Evolutionary conservation across 306 rosid genomes (phyloP).

Genomic region (Calophaca sinica): DNA sequence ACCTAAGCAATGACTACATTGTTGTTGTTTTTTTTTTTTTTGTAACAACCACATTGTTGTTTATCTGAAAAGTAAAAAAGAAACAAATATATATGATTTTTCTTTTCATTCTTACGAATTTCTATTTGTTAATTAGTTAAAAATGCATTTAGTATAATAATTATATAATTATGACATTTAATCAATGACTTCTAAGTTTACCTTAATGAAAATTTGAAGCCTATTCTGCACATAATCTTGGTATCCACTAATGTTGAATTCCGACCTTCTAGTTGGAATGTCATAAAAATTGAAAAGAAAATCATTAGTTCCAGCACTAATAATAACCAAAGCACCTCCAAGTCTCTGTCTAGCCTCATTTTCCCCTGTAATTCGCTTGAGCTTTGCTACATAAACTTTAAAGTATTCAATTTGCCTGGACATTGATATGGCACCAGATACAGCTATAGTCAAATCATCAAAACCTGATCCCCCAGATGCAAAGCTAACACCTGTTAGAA

Average conservation of each 20-base stretch:
- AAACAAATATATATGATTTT: too few species aligned
- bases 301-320: conserved; percentile 77
- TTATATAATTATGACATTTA: too few species aligned
- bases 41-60: too few species aligned
- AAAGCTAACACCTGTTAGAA: conserved; percentile 69
- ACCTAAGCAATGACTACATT: too few species aligned
- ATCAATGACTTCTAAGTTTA: neutral
- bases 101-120: too few species aligned
- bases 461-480: conserved; percentile 64
- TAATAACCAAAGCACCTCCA: conserved; percentile 52
- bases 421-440: conserved; percentile 48
- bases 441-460: conserved; percentile 57
- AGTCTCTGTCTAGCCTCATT: conserved; percentile 48
- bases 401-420: conserved; percentile 60
- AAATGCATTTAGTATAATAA: too few species aligned
- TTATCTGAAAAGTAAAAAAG: too few species aligned
- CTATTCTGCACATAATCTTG: conserved; percentile 64
- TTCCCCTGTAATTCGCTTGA: conserved; percentile 56
- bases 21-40: too few species aligned
- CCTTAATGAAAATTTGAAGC: conserved; percentile 48
- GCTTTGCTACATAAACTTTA: conserved; percentile 53
- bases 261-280: conserved; percentile 52
- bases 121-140: too few species aligned
- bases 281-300: conserved; percentile 58
- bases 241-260: conserved; percentile 55